Evolutionary conservation across 306 rosid species (phyloP).

Genomic region (Crotalaria pallida): DNA sequence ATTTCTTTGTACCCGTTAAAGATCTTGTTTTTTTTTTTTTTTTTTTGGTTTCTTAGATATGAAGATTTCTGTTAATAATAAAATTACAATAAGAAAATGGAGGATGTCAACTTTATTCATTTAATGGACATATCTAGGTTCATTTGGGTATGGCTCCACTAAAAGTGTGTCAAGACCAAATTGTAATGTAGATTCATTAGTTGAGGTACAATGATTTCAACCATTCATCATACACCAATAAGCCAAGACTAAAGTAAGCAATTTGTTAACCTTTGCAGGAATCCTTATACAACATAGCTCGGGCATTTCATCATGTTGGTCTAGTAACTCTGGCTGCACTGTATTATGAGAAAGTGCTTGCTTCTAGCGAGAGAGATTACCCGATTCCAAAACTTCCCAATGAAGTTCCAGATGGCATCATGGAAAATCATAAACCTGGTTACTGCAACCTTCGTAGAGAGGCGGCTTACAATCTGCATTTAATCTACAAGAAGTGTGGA

Average conservation of each 20-base stretch:
- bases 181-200: too few relatives aligned
- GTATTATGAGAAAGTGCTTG: constrained; percentile 71
- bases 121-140: not conserved
- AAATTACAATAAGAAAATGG: not conserved
- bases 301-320: constrained; percentile 86
- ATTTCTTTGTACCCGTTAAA: not conserved
- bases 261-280: constrained; percentile 38
- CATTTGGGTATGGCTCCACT: too few relatives aligned
- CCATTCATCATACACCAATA: too few relatives aligned
- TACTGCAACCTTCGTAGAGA: constrained; percentile 81
- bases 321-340: constrained; percentile 61
- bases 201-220: too few relatives aligned
- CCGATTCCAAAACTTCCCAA: constrained; percentile 67
- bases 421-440: constrained; percentile 41
- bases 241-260: not conserved
- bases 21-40: not conserved
- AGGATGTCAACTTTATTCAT: not conserved
- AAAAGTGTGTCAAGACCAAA: too few relatives aligned
- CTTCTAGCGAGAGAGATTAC: constrained; percentile 50
- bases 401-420: constrained; percentile 38
- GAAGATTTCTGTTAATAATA: constrained; percentile 3
- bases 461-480: constrained; percentile 83
- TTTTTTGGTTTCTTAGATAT: not conserved
- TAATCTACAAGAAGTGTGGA: constrained; percentile 78
- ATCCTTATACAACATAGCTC: constrained; percentile 72